Evolutionary conservation across 2,329 filamentous ascomycete genomes (phyloP), one percentile per base, ranked within the genome.

Genomic region (Claviceps africana): DNA sequence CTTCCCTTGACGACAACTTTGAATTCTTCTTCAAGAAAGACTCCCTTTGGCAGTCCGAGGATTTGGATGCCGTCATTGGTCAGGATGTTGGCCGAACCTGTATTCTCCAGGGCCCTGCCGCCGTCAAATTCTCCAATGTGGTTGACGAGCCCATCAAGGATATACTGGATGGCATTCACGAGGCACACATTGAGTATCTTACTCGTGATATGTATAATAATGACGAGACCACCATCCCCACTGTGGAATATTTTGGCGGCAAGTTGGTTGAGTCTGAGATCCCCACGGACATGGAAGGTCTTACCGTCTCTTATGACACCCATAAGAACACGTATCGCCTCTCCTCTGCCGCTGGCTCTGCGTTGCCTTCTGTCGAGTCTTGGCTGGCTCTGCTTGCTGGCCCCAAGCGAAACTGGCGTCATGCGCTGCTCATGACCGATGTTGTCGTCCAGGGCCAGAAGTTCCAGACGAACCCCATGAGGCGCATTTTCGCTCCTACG

Each of bases 1-100:
- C 93, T 5, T 77, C 86, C n/a, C 77, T 98, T 22, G 93, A 98
- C 62, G 89, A 95, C 57, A 95, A 91, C 66, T 98, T 98, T 59
- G 93, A 98, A 66, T 95, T 94, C 72, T 98, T 88, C 75, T 98
- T 98, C 84, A 98, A 98, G 82, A 98, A 98, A 75, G 93, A 98
- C 68, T 98, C 93, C 1, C 79, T 98, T 8, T 98, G 93, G 93
- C 93, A 98, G 71, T 97, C 93, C 1, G 93, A 98, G 70, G 93
- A 98, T 63, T 77, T 98, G 11, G 91, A 94, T 63, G 93, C 93
- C 51, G 90, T 98, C 53, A 90, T 96, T 55, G 91, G 78, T 60
- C 93, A 97, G 70, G 94, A 98, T 65, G 93, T 98, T 54, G 90
- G 88, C 57, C 82, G 94, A 65, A 95, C 90, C 45, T 96, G 90